Percentiles rank a stretch among this genome's conserved stretches.
phyloP scores from a whole-genome alignment of 78 protist genomes.

The Dictyostelium purpureum region DNA sequence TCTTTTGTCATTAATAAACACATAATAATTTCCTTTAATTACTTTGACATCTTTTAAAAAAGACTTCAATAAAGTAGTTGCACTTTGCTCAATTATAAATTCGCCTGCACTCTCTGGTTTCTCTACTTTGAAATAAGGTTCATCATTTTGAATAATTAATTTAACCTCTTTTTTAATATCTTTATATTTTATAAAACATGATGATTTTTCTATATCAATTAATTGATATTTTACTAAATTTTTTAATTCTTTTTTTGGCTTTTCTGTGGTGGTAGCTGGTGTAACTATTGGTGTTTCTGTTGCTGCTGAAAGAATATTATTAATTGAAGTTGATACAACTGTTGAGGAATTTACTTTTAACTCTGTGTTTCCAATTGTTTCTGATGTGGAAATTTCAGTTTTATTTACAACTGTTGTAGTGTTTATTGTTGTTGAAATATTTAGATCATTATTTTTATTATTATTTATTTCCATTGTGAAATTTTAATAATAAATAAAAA shows the following conservation, averaged over 20 bases:
- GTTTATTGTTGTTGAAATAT: too few species aligned
- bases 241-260: conserved; percentile 6
- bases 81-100: neutral
- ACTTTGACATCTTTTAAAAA: neutral
- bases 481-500: too few species aligned
- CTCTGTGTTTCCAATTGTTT: too few species aligned
- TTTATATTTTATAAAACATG: neutral
- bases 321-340: neutral
- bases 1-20: conserved; percentile 38
- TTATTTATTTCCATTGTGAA: too few species aligned
- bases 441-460: too few species aligned
- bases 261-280: neutral
- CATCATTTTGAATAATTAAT: neutral
- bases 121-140: neutral
- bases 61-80: neutral
- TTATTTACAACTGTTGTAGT: too few species aligned
- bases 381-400: too few species aligned
- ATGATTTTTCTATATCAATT: neutral
- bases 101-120: neutral
- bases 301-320: neutral
- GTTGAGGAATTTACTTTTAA: too few species aligned
- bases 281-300: neutral
- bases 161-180: neutral
- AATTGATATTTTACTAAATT: neutral
- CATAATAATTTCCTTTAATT: conserved; percentile 31